Conservation (phyloP, 169 alveolate species). For the Plasmodium reichenowi region DNA sequence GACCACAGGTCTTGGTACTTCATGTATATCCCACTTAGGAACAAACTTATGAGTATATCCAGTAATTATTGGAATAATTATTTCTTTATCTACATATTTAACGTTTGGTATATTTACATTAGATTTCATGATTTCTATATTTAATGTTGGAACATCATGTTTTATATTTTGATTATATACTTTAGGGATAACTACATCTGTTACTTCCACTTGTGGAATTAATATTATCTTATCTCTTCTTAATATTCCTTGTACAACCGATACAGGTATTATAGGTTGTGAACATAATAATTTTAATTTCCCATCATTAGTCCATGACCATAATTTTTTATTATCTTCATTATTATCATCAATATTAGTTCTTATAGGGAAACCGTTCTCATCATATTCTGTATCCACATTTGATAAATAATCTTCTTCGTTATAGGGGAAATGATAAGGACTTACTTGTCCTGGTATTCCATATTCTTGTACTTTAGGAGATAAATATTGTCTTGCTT, state of each 20-base stretch:
- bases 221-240: slow-evolving; percentile 89
- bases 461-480: slow-evolving; percentile 4
- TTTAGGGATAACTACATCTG: slow-evolving; percentile 88
- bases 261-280: slow-evolving; percentile 89
- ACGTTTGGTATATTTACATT: slow-evolving; percentile 86
- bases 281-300: slow-evolving; percentile 81
- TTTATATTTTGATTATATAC: slow-evolving; percentile 88
- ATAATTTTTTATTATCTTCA: slow-evolving; percentile 78
- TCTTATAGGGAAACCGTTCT: slow-evolving; percentile 42
- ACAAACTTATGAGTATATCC: slow-evolving; percentile 90
- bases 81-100: slow-evolving; percentile 88
- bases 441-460: slow-evolving; percentile 77
- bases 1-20: slow-evolving; percentile 90
- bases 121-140: slow-evolving; percentile 82
- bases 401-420: slow-evolving; percentile 25
- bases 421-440: slow-evolving; percentile 45
- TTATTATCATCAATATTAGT: background rate
- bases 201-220: slow-evolving; percentile 89
- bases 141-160: slow-evolving; percentile 88
- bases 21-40: slow-evolving; percentile 90
- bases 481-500: slow-evolving; percentile 43
- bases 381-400: slow-evolving; percentile 45
- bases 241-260: slow-evolving; percentile 89
- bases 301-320: slow-evolving; percentile 86
- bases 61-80: slow-evolving; percentile 86